Conservation (phyloP, 257 asterid genomes). For the Solanum arcanum region DNA sequence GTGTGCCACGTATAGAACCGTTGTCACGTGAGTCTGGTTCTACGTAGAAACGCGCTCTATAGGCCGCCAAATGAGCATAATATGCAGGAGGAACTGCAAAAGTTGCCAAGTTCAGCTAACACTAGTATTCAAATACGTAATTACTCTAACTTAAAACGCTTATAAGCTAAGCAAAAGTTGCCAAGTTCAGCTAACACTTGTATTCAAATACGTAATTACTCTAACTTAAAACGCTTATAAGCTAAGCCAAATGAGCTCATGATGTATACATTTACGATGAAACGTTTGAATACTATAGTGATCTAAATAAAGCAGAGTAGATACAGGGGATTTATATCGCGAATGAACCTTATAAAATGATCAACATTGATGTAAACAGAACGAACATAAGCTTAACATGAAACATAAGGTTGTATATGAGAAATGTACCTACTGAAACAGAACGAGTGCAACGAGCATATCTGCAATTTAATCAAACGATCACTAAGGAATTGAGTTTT, state of each 20-base stretch:
- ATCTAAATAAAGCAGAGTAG: background rate
- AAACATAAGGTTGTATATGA: background rate
- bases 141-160: background rate
- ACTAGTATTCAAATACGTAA: background rate
- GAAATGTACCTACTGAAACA: conserved; percentile 74
- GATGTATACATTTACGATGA: background rate
- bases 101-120: background rate
- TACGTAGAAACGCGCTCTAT: conserved; percentile 80
- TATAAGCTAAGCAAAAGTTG: background rate
- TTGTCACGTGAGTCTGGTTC: conserved; percentile 66
- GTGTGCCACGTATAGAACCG: conserved; percentile 22
- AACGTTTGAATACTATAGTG: background rate
- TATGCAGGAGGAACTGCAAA: conserved; percentile 92
- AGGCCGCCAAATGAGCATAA: conserved; percentile 93
- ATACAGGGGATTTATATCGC: background rate
- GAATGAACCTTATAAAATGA: background rate
- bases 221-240: background rate
- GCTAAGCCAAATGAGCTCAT: background rate
- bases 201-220: background rate
- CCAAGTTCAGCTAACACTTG: background rate
- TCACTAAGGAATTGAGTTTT: background rate
- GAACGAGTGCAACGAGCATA: conserved; percentile 97
- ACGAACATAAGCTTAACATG: background rate
- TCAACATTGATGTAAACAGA: background rate
- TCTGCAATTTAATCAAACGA: background rate